Base-by-base conservation (phyloP, 2,329 filamentous ascomycete genomes). In the Colletotrichum sp. region DNA sequence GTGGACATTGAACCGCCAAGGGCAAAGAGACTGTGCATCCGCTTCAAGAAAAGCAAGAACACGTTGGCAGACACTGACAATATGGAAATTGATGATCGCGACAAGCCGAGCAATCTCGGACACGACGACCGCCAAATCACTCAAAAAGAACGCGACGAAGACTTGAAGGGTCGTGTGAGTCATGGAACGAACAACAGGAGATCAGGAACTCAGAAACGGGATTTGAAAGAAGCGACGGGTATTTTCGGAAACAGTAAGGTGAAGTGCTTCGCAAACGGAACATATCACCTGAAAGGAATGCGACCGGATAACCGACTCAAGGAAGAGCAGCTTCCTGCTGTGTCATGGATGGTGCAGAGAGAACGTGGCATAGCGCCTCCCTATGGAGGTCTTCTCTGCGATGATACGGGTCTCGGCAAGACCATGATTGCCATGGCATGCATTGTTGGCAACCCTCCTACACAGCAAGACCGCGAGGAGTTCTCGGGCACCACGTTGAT, bases 331-430 rank as follows among this genome's bases (percentile, higher is more conserved):
- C 75, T 92, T 0, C 83, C 89, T 0, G 89, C 87, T 0, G 85
- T 83, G 0, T 83, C 86, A 0, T 93, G 90, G 83, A 92, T 93
- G 91, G 79, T 89, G 0, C 78, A 81, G 10, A 84, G 89, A 7
- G 91, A 93, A 78, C 28, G 82, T 84, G 8, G 82, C 76, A 2
- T 16, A 27, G 34, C 81, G 0, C 73, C 81, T 58, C 89, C 86
- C 1, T 64, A 79, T 69, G 92, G 92, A 4, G 92, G 92, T 0
- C 84, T 94, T 3, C 78, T 93, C 0, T 90, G 89, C 0, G 91
- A 94, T 78, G 88, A 88, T 30, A 93, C 93, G 89, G 92, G 92
- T 0, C 81, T 93, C 2, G 92, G 92, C 0, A 94, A 94, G 81
- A 94, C 92, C 0, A 86, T 92, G 5, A 88, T 91, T 78, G 79